Evolutionary conservation across 495 filamentous ascomycete genomes (phyloP).

Genomic region (Aspergillus wentii): DNA sequence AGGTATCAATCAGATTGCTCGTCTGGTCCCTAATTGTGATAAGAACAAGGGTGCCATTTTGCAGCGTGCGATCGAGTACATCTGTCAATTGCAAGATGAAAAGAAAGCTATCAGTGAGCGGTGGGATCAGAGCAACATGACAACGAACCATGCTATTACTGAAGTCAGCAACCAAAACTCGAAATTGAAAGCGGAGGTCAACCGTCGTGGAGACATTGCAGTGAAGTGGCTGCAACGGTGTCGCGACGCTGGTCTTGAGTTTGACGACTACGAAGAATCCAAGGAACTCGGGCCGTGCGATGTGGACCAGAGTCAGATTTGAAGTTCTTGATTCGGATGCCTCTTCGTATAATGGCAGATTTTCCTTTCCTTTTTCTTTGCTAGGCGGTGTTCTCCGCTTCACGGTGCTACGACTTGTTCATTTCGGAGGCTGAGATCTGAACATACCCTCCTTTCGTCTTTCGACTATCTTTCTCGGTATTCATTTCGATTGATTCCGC

Average conservation of each 20-base stretch:
- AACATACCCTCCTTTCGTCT: slow-evolving; percentile 1
- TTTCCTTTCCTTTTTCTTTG: slow-evolving; percentile 5
- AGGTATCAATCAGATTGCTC: slow-evolving; percentile 96
- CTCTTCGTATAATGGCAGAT: slow-evolving; percentile 1
- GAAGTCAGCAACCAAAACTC: slow-evolving; percentile 86
- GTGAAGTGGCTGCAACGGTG: slow-evolving; percentile 80
- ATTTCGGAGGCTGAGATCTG: slow-evolving; percentile 5
- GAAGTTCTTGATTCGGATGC: too few species aligned
- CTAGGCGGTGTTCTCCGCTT: slow-evolving; percentile 3
- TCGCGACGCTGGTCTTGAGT: slow-evolving; percentile 65
- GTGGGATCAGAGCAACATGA: slow-evolving; percentile 93
- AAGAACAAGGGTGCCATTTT: slow-evolving; percentile 99
- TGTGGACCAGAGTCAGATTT: slow-evolving; percentile 29
- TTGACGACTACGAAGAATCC: slow-evolving; percentile 42
- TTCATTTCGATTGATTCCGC: slow-evolving; percentile 2
- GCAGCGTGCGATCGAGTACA: slow-evolving; percentile 90
- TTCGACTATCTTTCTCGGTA: slow-evolving; percentile 1
- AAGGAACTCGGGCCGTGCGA: slow-evolving; percentile 38
- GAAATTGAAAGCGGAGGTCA: slow-evolving; percentile 79
- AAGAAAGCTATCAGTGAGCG: slow-evolving; percentile 91
- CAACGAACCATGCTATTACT: slow-evolving; percentile 88
- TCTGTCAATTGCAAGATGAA: slow-evolving; percentile 89
- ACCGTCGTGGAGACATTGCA: slow-evolving; percentile 43
- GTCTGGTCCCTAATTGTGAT: slow-evolving; percentile 95
- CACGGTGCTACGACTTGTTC: slow-evolving; percentile 22